Conservation (phyloP, 768 basidiomycete species). For the Boletus insuetus region DNA sequence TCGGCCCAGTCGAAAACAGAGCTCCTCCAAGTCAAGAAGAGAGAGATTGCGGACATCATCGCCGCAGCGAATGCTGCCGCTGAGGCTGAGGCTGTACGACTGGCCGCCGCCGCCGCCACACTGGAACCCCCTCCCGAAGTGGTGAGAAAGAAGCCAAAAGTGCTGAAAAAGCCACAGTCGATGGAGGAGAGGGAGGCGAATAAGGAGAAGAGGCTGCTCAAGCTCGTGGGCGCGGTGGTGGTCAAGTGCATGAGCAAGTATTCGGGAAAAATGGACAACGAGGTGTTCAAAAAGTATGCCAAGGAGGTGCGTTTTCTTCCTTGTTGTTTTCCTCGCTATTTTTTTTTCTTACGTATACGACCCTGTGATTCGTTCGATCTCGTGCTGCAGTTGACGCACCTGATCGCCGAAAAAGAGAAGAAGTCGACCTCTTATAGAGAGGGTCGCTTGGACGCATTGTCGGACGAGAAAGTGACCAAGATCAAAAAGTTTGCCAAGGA, state of each 20-base stretch:
- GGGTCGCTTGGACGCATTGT: slow-evolving; percentile 68
- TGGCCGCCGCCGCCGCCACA: slow-evolving; percentile 25
- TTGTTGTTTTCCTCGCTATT: not conserved
- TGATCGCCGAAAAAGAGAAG: slow-evolving; percentile 94
- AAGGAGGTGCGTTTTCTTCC: slow-evolving; percentile 66
- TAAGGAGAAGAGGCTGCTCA: slow-evolving; percentile 80
- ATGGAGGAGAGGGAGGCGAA: slow-evolving; percentile 60
- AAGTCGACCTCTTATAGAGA: slow-evolving; percentile 78
- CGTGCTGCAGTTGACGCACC: slow-evolving; percentile 64
- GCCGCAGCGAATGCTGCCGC: slow-evolving; percentile 39
- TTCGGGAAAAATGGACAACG: slow-evolving; percentile 66
- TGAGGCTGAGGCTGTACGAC: slow-evolving; percentile 32
- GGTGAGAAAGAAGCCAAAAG: slow-evolving; percentile 28
- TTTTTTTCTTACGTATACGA: slow-evolving; percentile 1
- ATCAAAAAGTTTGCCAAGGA: slow-evolving; percentile 94
- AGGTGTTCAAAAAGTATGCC: slow-evolving; percentile 91
- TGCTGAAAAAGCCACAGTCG: slow-evolving; percentile 40
- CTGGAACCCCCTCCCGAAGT: slow-evolving; percentile 13
- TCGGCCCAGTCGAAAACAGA: too few species aligned
- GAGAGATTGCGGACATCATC: slow-evolving; percentile 39
- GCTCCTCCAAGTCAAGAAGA: slow-evolving; percentile 9
- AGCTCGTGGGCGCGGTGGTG: slow-evolving; percentile 85
- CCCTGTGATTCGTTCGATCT: not conserved
- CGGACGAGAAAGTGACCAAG: slow-evolving; percentile 84
- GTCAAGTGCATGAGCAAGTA: slow-evolving; percentile 94